Conservation (phyloP, 441 rosid genomes). For the Caryocar brasiliense region DNA sequence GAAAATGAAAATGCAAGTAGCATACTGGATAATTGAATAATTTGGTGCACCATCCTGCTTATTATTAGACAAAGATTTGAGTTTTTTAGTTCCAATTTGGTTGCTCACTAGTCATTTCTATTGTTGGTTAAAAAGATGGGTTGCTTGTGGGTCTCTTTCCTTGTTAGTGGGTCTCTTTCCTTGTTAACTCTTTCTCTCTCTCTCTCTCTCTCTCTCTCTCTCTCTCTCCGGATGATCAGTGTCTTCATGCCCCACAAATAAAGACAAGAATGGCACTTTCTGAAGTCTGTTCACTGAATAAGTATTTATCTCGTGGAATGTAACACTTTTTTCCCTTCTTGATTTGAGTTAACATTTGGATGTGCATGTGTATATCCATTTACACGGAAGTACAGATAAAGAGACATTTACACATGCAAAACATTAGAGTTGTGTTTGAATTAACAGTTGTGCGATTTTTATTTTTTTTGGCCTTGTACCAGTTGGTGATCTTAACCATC, state of each 20-base stretch:
- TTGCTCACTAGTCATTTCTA: constrained; percentile 4
- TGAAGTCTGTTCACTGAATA: neutral
- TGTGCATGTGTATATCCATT: neutral
- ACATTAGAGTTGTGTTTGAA: too few relatives aligned
- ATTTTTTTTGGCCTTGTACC: neutral
- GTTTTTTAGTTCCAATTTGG: neutral
- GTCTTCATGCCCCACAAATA: constrained; percentile 4
- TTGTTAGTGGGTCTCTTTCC: neutral
- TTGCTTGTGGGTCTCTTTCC: neutral
- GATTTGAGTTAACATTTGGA: neutral
- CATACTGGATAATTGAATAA: neutral
- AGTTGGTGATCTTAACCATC: constrained; percentile 49
- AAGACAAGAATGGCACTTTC: neutral
- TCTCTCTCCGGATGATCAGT: neutral
- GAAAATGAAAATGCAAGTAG: neutral
- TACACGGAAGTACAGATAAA: too few relatives aligned
- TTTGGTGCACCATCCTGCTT: neutral
- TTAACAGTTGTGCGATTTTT: neutral
- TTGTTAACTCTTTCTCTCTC: neutral
- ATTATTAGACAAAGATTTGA: neutral
- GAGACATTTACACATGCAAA: too few relatives aligned
- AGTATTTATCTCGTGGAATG: too few relatives aligned
- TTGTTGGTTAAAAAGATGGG: neutral
- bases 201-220: neutral
- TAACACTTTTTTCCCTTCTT: neutral